Evolutionary conservation across 2,329 filamentous ascomycete genomes (phyloP), one percentile per base, ranked within the genome.

Genomic region (Fusarium sp.): DNA sequence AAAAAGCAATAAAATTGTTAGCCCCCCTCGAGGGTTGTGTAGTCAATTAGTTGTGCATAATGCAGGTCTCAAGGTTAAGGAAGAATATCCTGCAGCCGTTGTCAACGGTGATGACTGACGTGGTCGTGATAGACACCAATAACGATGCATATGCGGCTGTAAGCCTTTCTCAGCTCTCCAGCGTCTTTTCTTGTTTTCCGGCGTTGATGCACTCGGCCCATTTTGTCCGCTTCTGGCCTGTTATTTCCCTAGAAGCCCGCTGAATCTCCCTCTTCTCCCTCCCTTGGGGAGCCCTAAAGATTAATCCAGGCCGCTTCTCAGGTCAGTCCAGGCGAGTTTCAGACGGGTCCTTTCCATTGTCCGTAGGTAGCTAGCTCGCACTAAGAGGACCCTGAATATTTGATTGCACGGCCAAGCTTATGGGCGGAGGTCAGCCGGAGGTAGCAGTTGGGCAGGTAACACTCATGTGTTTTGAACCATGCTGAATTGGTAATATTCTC

Each of bases 101-200:
- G 64, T 49, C 63, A 45, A 53, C 39, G 47, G 63, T 65, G 50
- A 68, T 62, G 65, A 46, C 58, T 56, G 67, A 70, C 67, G 69
- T 68, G 69, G 64, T 54, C 45, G 40, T 34, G 24, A 52, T 36
- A 30, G 34, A 38, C 40, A 53, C 61, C 57, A 68, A 60, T 34
- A 11, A 24, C 38, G n/a, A 42, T 26, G 12, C 26, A 19, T 19
- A 34, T 34, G 19, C 40, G 24, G 28, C 28, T 32, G 48, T 40
- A 46, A 20, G 3, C 32, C n/a, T 11, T 28, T 23, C 20, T 46
- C 24, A n/a, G 34, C 8, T n/a, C 34, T n/a, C 17, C 34, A 36
- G 17, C 17, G n/a, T 36, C 34, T 19, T 15, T 26, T 34, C 26
- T 36, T 26, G 21, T 10, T 48, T 58, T 20, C 36, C 15, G 20